These are phyloP conservation scores for Fusarium cicatricum DNA, from an alignment of 2,329 filamentous ascomycete species.

Conservation along the genomic window DNA sequence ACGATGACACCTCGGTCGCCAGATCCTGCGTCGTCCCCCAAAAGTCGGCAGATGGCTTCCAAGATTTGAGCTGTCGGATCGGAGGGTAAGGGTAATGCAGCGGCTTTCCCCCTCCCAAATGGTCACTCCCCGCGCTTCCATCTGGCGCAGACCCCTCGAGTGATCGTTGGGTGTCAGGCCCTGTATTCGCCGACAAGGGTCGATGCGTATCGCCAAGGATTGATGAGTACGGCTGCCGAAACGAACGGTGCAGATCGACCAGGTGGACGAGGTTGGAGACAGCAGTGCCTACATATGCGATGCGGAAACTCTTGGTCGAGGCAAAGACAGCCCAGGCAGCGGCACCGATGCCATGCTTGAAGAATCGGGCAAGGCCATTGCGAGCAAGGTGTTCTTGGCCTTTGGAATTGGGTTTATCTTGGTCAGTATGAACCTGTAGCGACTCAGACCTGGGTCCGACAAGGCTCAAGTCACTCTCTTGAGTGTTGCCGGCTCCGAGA, in stretches of 20 bases:
- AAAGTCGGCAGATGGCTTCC: conserved; percentile 31
- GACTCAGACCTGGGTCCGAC: conserved; percentile 12
- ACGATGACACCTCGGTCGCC: conserved; percentile 33
- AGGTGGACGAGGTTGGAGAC: conserved; percentile 39
- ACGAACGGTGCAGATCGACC: conserved; percentile 34
- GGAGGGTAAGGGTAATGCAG: conserved; percentile 40
- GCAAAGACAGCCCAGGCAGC: conserved; percentile 39
- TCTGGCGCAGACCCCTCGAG: conserved; percentile 19
- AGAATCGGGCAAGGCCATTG: conserved; percentile 36
- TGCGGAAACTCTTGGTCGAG: conserved; percentile 38
- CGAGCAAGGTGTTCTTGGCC: conserved; percentile 38
- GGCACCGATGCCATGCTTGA: conserved; percentile 37
- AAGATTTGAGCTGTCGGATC: conserved; percentile 34
- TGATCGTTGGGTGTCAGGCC: conserved; percentile 25
- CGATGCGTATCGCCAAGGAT: conserved; percentile 3
- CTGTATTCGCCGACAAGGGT: conserved; percentile 20
- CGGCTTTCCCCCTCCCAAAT: conserved; percentile 5
- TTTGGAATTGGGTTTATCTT: conserved; percentile 4
- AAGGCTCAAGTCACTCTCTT: not conserved
- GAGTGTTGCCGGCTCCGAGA: conserved; percentile 13
- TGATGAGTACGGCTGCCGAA: conserved; percentile 34
- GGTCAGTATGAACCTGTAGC: not conserved
- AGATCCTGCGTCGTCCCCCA: conserved; percentile 38
- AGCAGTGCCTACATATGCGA: conserved; percentile 39
- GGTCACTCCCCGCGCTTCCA: conserved; percentile 25